phyloP scores from a whole-genome alignment of 805 yeast species.

The Dipodascus geniculatus region DNA sequence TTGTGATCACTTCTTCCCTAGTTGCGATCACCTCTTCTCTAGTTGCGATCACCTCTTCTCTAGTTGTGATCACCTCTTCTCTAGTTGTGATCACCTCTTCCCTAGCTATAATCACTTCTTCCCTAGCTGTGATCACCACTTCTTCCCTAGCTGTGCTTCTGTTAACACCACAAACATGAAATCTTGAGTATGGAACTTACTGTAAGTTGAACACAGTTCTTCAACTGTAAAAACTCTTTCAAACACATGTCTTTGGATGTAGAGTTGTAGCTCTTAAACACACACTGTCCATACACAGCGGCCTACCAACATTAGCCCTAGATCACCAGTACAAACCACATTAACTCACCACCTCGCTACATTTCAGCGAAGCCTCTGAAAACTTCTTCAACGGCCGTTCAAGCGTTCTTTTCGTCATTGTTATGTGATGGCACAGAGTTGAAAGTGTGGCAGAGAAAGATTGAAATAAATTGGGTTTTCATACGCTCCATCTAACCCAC shows the following conservation, averaged over 20 bases:
- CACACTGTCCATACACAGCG: constrained; percentile 8
- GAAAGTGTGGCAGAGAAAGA: too few species aligned
- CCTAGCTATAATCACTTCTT: background rate
- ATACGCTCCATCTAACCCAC: background rate
- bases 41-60: too few species aligned
- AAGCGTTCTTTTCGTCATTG: background rate
- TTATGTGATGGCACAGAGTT: too few species aligned
- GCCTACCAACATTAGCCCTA: constrained; percentile 4
- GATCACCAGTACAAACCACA: background rate
- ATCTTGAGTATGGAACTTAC: constrained; percentile 3
- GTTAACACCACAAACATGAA: background rate
- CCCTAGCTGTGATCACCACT: background rate
- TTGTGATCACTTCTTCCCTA: background rate
- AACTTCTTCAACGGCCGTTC: background rate
- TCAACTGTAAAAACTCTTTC: constrained; percentile 9
- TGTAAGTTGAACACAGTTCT: constrained; percentile 9
- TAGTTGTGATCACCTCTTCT: too few species aligned
- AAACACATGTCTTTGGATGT: constrained; percentile 9
- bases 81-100: too few species aligned
- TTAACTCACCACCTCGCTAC: background rate
- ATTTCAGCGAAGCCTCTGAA: background rate
- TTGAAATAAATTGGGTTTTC: background rate
- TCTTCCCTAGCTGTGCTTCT: background rate
- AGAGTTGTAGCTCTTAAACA: constrained; percentile 7
- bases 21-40: too few species aligned